These are phyloP conservation scores for Colletotrichum musae DNA, from an alignment of 2,329 filamentous ascomycete genomes.

Conservation along the genomic window DNA sequence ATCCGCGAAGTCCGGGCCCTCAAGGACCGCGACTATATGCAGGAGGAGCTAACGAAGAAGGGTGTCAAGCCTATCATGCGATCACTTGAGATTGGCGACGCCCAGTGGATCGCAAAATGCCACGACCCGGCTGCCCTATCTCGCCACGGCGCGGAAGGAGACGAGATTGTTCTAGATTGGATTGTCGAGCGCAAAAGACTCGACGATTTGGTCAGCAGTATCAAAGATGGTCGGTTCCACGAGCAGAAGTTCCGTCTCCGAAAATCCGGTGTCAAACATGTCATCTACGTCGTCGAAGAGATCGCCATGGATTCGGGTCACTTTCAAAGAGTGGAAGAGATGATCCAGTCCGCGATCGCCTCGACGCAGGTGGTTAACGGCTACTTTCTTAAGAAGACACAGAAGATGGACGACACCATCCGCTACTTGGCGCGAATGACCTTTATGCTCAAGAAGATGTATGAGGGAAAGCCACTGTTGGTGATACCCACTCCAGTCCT, in stretches of 20 bases:
- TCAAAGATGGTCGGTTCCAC: conserved; percentile 86
- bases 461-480: conserved; percentile 70
- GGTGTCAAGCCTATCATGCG: conserved; percentile 77
- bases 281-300: conserved; percentile 85
- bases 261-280: conserved; percentile 80
- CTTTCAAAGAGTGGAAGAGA: conserved; percentile 73
- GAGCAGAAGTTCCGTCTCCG: conserved; percentile 88
- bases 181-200: conserved; percentile 86
- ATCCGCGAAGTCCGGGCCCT: conserved; percentile 81
- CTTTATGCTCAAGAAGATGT: conserved; percentile 74
- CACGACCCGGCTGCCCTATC: conserved; percentile 70
- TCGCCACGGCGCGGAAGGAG: conserved; percentile 71
- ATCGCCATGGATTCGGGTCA: conserved; percentile 71
- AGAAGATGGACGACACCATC: conserved; percentile 83
- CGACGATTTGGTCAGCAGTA: conserved; percentile 84
- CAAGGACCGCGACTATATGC: conserved; percentile 83
- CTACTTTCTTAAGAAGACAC: conserved; percentile 83
- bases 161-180: conserved; percentile 83
- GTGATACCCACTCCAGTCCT: conserved; percentile 78
- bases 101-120: conserved; percentile 84
- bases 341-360: conserved; percentile 80
- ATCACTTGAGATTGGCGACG: conserved; percentile 80
- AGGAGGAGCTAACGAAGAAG: conserved; percentile 77
- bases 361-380: conserved; percentile 84
- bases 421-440: conserved; percentile 83